Conservation (phyloP, 345 rosid species). For the Moricandia moricandioides region DNA sequence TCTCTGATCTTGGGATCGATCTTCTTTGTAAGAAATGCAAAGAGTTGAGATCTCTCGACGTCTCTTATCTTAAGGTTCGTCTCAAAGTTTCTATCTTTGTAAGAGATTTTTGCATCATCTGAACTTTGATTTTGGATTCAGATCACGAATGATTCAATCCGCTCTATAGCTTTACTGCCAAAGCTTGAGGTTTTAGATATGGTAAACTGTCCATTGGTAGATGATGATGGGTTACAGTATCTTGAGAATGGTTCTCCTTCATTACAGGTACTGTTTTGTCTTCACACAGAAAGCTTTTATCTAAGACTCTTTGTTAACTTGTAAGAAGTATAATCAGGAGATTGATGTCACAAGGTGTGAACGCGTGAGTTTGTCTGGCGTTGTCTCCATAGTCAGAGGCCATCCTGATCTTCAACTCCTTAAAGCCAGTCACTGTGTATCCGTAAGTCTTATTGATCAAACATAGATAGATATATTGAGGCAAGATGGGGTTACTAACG, state of each 20-base stretch:
- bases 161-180: slow-evolving; percentile 56
- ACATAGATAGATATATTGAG: neutral
- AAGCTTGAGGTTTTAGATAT: slow-evolving; percentile 63
- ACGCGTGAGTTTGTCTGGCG: slow-evolving; percentile 52
- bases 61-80: slow-evolving; percentile 85
- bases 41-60: slow-evolving; percentile 61
- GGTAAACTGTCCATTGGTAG: slow-evolving; percentile 59
- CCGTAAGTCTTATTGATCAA: slow-evolving; percentile 50
- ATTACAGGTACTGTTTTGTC: slow-evolving; percentile 49
- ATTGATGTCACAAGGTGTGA: slow-evolving; percentile 81
- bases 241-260: slow-evolving; percentile 65
- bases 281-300: neutral
- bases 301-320: neutral
- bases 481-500: neutral
- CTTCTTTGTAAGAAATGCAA: slow-evolving; percentile 77
- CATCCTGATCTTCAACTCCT: slow-evolving; percentile 58
- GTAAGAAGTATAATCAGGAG: slow-evolving; percentile 39
- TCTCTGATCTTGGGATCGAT: slow-evolving; percentile 74
- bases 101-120: neutral
- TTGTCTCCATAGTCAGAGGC: slow-evolving; percentile 50
- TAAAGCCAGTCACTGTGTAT: slow-evolving; percentile 59
- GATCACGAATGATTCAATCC: slow-evolving; percentile 71
- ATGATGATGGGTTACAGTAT: slow-evolving; percentile 60
- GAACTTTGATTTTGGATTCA: slow-evolving; percentile 34
- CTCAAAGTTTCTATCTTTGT: slow-evolving; percentile 9